Conservation (phyloP, 805 yeast species). For the Cyberlindnera petersonii region DNA sequence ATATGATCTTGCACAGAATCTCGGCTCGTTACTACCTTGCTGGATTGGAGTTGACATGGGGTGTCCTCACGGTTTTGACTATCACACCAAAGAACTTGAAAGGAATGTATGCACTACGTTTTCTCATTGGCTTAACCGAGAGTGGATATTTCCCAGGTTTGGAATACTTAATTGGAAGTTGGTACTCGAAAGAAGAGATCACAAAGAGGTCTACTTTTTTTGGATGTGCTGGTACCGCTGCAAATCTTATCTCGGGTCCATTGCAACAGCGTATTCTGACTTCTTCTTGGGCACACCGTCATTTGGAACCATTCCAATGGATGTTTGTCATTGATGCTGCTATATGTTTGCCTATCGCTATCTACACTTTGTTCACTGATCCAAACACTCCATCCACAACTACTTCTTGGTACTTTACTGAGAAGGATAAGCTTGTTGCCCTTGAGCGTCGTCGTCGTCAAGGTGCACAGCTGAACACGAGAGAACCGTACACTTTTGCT, state of each 20-base stretch:
- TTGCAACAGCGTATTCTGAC: slow-evolving; percentile 33
- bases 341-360: slow-evolving; percentile 38
- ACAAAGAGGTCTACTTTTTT: slow-evolving; percentile 34
- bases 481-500: slow-evolving; percentile 37
- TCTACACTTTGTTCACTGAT: slow-evolving; percentile 39
- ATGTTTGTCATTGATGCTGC: slow-evolving; percentile 45
- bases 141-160: slow-evolving; percentile 48
- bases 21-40: slow-evolving; percentile 45
- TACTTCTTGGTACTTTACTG: slow-evolving; percentile 39
- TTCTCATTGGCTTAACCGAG: slow-evolving; percentile 42
- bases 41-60: slow-evolving; percentile 42
- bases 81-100: slow-evolving; percentile 26
- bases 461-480: slow-evolving; percentile 41
- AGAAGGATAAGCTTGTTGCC: slow-evolving; percentile 40
- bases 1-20: slow-evolving; percentile 36
- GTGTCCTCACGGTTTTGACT: slow-evolving; percentile 35
- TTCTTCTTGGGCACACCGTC: slow-evolving; percentile 22
- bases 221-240: slow-evolving; percentile 34
- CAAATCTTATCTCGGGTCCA: slow-evolving; percentile 37
- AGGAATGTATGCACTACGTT: slow-evolving; percentile 33
- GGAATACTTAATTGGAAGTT: slow-evolving; percentile 37
- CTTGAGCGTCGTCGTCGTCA: slow-evolving; percentile 42
- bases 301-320: slow-evolving; percentile 40
- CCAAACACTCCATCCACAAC: slow-evolving; percentile 46
- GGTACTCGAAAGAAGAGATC: slow-evolving; percentile 34